Base-by-base conservation (phyloP, 2,329 filamentous ascomycete species). In the Verticillium longisporum region DNA sequence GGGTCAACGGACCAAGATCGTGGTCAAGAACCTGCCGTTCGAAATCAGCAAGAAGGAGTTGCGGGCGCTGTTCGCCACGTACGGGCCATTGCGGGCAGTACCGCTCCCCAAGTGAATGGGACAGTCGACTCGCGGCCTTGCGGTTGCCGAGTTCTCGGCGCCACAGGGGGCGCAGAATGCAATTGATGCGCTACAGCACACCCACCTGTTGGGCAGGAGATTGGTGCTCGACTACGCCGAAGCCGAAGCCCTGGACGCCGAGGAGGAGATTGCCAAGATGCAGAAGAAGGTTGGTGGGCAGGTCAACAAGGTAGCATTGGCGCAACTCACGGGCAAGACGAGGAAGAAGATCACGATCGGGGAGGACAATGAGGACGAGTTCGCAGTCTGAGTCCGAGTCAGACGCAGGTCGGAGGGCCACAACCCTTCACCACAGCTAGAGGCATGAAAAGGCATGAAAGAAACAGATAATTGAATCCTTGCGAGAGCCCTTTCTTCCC, bases 21-120 rank as follows among this genome's bases (percentile, higher is more conserved):
- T 98, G 75, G 89, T 99, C 80, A 99, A 98, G 82, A 99, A 99
- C 79, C 79, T 99, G 75, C 94, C 95, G 21, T 99, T 99, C 79
- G 92, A 98, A 78, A 89, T 91, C 57, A 89, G 88, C 60, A 97
- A 97, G 80, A 95, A 96, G 57, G 95, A 99, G 73, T 83, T 99
- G 62, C 86, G 91, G 65, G 82, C 89, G 60, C 82, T 98, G 53
- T 93, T 98, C 73, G 87, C 90, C 64, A 88, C 91, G 38, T 98
- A 97, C 76, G 96, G 95, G 55, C 89, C 97, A 73, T 85, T 99
- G 65, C 89, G 92, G 70, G 94, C 92, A 59, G 91, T 99, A 63
- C 90, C 95, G 65, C 86, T 99, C 70, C 95, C 95, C 59, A 93
- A 96, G 80, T 98, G 97, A 76, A 94, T 97, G 74, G 92, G 96